These are phyloP conservation scores for Yamadazyma diddensiae DNA, from an alignment of 1,139 yeast species.

Conservation along the genomic window DNA sequence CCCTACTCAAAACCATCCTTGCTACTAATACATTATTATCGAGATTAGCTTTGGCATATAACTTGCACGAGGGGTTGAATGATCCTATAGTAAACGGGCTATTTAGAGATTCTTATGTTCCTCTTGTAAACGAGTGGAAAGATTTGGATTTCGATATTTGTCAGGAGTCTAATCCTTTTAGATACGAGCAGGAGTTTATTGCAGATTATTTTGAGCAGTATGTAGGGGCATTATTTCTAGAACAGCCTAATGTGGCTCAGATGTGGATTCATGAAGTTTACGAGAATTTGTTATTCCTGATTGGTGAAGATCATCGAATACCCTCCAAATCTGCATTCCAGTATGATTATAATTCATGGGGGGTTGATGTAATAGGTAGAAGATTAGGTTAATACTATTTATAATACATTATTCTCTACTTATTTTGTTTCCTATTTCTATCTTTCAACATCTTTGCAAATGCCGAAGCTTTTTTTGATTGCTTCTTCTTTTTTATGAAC, in stretches of 20 bases:
- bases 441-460: slow-evolving; percentile 55
- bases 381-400: slow-evolving; percentile 6
- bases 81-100: slow-evolving; percentile 25
- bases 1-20: slow-evolving; percentile 32
- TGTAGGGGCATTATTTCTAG: slow-evolving; percentile 42
- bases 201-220: slow-evolving; percentile 47
- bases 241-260: slow-evolving; percentile 38
- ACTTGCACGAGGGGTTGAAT: slow-evolving; percentile 32
- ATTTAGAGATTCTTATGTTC: slow-evolving; percentile 21
- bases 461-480: slow-evolving; percentile 35
- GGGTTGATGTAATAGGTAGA: slow-evolving; percentile 26
- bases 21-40: slow-evolving; percentile 42
- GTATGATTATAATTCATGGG: slow-evolving; percentile 27
- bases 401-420: not conserved
- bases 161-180: slow-evolving; percentile 18
- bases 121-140: slow-evolving; percentile 20
- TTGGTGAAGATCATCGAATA: slow-evolving; percentile 17
- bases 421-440: slow-evolving; percentile 21
- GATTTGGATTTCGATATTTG: slow-evolving; percentile 16
- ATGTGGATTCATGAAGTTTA: slow-evolving; percentile 34
- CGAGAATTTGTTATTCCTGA: slow-evolving; percentile 28
- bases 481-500: slow-evolving; percentile 16
- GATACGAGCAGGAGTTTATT: slow-evolving; percentile 42
- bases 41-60: slow-evolving; percentile 36
- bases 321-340: slow-evolving; percentile 11